Evolutionary conservation across 108 stramenopile species (phyloP).

Genomic region (Nitzschia sp.): DNA sequence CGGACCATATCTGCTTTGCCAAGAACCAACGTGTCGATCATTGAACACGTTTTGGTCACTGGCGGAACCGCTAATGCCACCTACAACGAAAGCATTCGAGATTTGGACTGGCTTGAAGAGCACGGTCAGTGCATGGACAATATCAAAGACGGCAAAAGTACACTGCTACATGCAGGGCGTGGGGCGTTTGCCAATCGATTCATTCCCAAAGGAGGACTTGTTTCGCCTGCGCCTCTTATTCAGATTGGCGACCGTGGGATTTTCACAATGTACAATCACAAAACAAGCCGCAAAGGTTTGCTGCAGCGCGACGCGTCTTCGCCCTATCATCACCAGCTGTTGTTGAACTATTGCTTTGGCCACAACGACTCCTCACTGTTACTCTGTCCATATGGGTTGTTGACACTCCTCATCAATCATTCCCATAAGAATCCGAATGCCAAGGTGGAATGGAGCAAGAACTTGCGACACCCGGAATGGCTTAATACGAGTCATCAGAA

Average conservation of each 20-base stretch:
- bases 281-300: background rate
- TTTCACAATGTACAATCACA: conserved; percentile 45
- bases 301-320: conserved; percentile 4
- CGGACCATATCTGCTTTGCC: conserved; percentile 33
- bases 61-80: conserved; percentile 26
- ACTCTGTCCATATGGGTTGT: conserved; percentile 74
- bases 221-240: conserved; percentile 70
- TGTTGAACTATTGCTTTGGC: conserved; percentile 79
- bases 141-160: conserved; percentile 55
- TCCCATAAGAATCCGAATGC: conserved; percentile 60
- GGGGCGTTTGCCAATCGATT: conserved; percentile 78
- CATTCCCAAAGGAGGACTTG: conserved; percentile 57
- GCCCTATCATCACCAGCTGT: conserved; percentile 46
- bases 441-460: conserved; percentile 58
- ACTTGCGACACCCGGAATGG: conserved; percentile 63
- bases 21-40: conserved; percentile 8
- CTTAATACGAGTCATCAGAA: conserved; percentile 52
- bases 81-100: conserved; percentile 33
- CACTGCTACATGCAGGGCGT: conserved; percentile 69
- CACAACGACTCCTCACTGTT: conserved; percentile 52
- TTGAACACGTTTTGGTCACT: conserved; percentile 5
- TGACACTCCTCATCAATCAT: conserved; percentile 73
- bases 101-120: conserved; percentile 36
- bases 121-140: conserved; percentile 76
- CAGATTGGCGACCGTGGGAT: conserved; percentile 41